Evolutionary conservation across 2,329 filamentous ascomycete genomes (phyloP).

Genomic region (Fusarium sublunatum): DNA sequence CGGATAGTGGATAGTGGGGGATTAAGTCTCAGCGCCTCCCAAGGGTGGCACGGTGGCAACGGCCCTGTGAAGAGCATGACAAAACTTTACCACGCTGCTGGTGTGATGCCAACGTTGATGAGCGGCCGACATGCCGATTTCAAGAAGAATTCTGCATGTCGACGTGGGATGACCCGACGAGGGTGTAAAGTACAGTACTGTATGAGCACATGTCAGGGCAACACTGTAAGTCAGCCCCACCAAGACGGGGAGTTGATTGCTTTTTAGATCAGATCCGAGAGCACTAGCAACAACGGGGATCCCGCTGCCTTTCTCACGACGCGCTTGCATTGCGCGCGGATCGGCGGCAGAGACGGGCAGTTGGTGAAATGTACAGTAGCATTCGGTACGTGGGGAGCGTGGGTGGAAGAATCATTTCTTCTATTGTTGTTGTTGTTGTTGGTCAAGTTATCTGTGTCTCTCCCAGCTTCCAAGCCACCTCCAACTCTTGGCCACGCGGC

Average conservation of each 20-base stretch:
- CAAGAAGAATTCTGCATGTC: background rate
- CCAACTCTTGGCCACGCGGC: conserved; percentile 68
- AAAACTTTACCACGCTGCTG: background rate
- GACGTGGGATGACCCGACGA: conserved; percentile 12
- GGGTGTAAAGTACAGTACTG: conserved; percentile 6
- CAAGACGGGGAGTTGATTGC: conserved; percentile 39
- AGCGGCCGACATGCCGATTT: conserved; percentile 24
- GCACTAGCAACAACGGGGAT: conserved; percentile 28
- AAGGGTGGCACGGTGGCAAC: conserved; percentile 23
- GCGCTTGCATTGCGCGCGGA: conserved; percentile 22
- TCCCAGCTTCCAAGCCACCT: conserved; percentile 79
- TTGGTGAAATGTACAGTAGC: conserved; percentile 3
- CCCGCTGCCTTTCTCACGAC: conserved; percentile 16
- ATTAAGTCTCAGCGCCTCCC: conserved; percentile 18
- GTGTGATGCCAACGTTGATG: conserved; percentile 20
- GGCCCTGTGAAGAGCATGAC: conserved; percentile 12
- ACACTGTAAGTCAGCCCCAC: conserved; percentile 29
- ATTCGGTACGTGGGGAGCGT: conserved; percentile 2
- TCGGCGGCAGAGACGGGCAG: conserved; percentile 13
- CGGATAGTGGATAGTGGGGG: conserved; percentile 19
- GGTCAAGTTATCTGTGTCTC: conserved; percentile 46
- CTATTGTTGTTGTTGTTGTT: conserved; percentile 40
- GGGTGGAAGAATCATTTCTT: conserved; percentile 16
- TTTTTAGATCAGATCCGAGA: conserved; percentile 20
- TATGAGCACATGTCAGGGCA: conserved; percentile 19